Percentiles rank a stretch among this genome's conserved stretches.
These are phyloP conservation scores for Citrus glauca DNA, from an alignment of 345 rosid species.

Conservation along the genomic window DNA sequence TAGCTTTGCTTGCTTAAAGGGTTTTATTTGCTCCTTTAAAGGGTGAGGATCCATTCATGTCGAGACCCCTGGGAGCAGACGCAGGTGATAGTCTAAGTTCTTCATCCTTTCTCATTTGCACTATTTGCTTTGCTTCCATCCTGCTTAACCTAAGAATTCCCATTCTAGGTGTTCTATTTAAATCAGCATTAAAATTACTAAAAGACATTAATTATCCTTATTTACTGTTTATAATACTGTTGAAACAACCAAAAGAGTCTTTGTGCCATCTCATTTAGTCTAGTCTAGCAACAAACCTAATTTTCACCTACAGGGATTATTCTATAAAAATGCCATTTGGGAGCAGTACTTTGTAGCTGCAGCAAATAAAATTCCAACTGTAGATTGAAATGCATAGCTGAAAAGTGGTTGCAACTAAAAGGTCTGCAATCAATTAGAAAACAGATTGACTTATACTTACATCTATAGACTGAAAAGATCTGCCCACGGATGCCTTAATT, in stretches of 20 bases:
- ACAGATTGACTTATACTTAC: slow-evolving; percentile 28
- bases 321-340: neutral
- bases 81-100: neutral
- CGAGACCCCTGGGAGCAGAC: neutral
- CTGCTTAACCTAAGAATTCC: neutral
- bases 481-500: slow-evolving; percentile 39
- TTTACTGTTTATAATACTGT: neutral
- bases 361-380: neutral
- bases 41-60: neutral
- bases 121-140: neutral
- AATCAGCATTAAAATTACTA: neutral
- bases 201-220: neutral
- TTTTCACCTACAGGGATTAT: neutral
- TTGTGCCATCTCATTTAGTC: neutral
- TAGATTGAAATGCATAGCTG: neutral
- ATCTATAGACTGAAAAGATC: slow-evolving; percentile 43
- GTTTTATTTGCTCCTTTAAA: neutral
- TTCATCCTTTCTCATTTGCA: neutral
- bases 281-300: neutral
- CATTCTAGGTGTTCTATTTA: neutral
- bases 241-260: neutral
- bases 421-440: neutral
- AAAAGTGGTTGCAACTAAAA: neutral
- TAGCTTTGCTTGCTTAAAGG: neutral
- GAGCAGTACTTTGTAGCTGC: neutral